Conservation (phyloP, 768 basidiomycete species). For the Termitomyces sp. region DNA sequence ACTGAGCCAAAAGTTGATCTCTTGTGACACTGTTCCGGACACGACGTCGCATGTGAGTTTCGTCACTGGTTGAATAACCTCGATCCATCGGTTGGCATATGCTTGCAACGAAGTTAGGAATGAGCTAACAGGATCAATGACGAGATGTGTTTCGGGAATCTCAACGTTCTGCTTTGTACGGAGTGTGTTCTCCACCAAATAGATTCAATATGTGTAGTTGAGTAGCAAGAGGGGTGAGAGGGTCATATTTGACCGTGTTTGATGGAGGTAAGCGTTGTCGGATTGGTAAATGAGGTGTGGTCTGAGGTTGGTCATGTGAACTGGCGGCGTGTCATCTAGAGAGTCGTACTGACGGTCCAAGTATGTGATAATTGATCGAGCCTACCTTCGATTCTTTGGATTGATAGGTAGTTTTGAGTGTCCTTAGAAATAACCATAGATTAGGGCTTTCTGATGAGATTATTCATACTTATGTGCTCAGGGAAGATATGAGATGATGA, state of each 20-base stretch:
- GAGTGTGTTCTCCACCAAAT: conserved; percentile 83
- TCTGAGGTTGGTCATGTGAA: conserved; percentile 63
- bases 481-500: no score
- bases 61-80: conserved; percentile 94
- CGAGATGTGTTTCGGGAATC: conserved; percentile 93
- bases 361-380: conserved; percentile 1
- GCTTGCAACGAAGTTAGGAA: conserved; percentile 93
- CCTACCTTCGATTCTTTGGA: conserved; percentile 73
- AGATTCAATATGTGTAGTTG: conserved; percentile 93
- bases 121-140: conserved; percentile 83
- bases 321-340: conserved; percentile 63
- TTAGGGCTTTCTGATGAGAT: no score
- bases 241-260: conserved; percentile 82
- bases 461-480: no score
- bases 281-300: conserved; percentile 73
- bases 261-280: conserved; percentile 89
- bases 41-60: conserved; percentile 92
- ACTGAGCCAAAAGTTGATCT: conserved; percentile 98
- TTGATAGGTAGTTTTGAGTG: no score
- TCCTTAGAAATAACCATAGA: no score
- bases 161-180: conserved; percentile 99
- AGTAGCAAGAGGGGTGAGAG: conserved; percentile 69
- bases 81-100: conserved; percentile 98
- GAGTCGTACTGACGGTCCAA: conserved; percentile 4
- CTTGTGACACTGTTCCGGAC: conserved; percentile 95